These are phyloP conservation scores for Neurospora sp. DNA, from an alignment of 2,329 filamentous ascomycete genomes.

Conservation along the genomic window DNA sequence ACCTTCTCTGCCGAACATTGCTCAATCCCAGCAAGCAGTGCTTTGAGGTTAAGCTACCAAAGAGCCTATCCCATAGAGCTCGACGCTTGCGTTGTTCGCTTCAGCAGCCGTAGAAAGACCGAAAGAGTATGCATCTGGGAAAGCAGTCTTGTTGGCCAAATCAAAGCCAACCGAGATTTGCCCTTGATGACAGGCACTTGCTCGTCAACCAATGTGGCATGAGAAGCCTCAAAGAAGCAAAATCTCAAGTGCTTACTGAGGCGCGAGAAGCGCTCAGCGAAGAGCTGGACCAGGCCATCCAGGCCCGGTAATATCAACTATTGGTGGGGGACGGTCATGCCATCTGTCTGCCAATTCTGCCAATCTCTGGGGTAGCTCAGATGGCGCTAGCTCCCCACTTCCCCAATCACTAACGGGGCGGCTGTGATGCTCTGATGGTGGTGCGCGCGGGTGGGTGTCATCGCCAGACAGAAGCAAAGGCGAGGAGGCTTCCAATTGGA, in stretches of 20 bases:
- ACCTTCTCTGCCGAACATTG: not conserved
- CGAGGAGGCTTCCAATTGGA: slow-evolving; percentile 10
- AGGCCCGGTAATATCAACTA: not conserved
- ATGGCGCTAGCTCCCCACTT: not conserved
- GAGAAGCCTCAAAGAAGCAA: not conserved
- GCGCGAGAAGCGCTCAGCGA: not conserved
- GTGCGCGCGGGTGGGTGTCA: not conserved
- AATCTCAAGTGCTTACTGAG: not conserved
- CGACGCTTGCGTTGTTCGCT: not conserved
- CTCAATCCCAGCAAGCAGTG: not conserved
- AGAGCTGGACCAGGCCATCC: not conserved
- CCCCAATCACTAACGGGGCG: not conserved
- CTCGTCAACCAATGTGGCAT: not conserved
- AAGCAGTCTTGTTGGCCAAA: not conserved
- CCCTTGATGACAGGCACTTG: not conserved
- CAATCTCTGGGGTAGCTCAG: not conserved
- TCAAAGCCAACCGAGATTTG: not conserved
- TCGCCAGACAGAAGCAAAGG: not conserved
- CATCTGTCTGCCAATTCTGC: not conserved
- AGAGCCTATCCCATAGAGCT: not conserved
- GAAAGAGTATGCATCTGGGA: not conserved
- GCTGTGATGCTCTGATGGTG: not conserved
- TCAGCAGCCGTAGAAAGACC: not conserved
- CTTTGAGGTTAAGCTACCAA: not conserved
- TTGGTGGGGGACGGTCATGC: not conserved